These are phyloP conservation scores for Tolypocladium paradoxum DNA, from an alignment of 2,329 filamentous ascomycete species.

Conservation along the genomic window DNA sequence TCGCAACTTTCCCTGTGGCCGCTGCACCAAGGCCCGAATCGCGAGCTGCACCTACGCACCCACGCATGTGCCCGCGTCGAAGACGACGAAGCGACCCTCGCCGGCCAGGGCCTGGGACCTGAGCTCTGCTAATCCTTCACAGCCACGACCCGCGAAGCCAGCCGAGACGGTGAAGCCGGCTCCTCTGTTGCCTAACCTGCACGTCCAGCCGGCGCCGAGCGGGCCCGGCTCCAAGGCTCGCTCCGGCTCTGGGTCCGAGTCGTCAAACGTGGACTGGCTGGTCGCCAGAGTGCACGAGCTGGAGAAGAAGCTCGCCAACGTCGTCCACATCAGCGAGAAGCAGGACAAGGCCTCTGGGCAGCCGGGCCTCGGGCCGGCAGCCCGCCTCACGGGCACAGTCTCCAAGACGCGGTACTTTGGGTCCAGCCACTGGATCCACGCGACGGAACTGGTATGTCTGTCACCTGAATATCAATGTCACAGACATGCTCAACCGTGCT, in stretches of 20 bases:
- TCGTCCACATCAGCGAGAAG: slow-evolving; percentile 12
- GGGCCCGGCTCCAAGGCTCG: not conserved
- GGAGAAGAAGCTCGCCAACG: slow-evolving; percentile 28
- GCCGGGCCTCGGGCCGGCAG: slow-evolving; percentile 2
- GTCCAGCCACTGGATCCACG: slow-evolving; percentile 41
- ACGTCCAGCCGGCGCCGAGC: not conserved
- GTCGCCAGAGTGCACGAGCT: slow-evolving; percentile 29
- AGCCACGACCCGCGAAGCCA: not conserved
- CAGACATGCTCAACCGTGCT: not conserved
- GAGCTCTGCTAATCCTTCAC: not conserved
- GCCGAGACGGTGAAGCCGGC: not conserved
- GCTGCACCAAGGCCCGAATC: slow-evolving; percentile 46
- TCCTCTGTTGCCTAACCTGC: not conserved
- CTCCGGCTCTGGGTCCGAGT: slow-evolving; percentile 13
- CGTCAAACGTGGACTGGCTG: slow-evolving; percentile 20
- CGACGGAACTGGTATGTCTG: slow-evolving; percentile 26
- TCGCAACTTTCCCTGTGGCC: slow-evolving; percentile 45
- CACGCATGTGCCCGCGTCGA: slow-evolving; percentile 19
- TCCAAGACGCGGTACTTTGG: slow-evolving; percentile 35
- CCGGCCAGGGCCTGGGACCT: no score
- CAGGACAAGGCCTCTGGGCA: slow-evolving; percentile 5
- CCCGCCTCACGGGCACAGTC: slow-evolving; percentile 21
- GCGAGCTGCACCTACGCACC: slow-evolving; percentile 42
- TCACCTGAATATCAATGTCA: not conserved
- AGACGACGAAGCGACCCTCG: slow-evolving; percentile 2